Base-by-base conservation (phyloP, 1,139 yeast species). In the Maudiozyma humilis region DNA sequence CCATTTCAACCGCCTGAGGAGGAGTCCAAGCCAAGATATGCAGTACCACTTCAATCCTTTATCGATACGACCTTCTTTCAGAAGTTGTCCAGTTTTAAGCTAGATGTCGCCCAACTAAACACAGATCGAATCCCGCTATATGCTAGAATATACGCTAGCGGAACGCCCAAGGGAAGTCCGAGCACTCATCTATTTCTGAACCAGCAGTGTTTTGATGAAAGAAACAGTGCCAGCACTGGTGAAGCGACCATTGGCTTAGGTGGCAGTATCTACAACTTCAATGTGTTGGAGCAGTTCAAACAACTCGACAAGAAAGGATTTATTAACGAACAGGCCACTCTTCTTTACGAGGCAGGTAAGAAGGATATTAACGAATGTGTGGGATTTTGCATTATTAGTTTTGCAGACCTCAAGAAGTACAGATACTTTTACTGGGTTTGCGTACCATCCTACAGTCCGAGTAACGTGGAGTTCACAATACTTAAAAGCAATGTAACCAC, bases 391-490 rank as follows among this genome's bases (percentile, higher is more conserved):
- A 58, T 89, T 1, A 67, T 89, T 34, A 71, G 88, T 35, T 91
- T 79, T 65, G 82, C 95, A 2, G 98, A 93, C 62, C 72, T 91
- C 60, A 91, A 91, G 63, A 86, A 84, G 64, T 88, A 84, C 67
- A 79, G 76, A 55, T 91, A 84, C 59, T 83, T 76, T 56, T 89
- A 89, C 63, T 91, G 98, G 98, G 74, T 85, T 53, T 85, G 89
- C 5, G 79, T 78, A 52, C 96, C 97, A 0, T 68, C 76, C 0
- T 64, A 86, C 17, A 67, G 69, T 62, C 19, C 76, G 78, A 82
- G 49, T 31, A 13, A 47, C 51, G n/a, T 44, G 20, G 15, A 27
- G 14, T 46, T 54, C 32, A 32, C 41, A 12, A 20, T 52, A 8
- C 12, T 25, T 10, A 29, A 40, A 0, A 27, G 43, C 8, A 8